Evolutionary conservation across 1,284 basidiomycete genomes (phyloP).

Genomic region (Ceratobasidium sp.): DNA sequence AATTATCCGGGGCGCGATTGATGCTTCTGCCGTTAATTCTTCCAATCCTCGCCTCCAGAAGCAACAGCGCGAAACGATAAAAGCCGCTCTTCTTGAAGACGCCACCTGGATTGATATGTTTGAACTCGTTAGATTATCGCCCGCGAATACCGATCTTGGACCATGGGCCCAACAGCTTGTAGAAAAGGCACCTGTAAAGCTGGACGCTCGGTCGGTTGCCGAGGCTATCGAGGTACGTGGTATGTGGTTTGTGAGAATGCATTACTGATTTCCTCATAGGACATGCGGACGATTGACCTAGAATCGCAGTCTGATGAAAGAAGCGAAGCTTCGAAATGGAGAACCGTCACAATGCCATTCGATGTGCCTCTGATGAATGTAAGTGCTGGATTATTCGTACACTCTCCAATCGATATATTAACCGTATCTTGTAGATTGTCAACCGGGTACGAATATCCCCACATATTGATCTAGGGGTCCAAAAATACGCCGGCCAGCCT

Average conservation of each 20-base stretch:
- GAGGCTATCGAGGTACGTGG: slow-evolving; percentile 26
- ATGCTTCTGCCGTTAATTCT: background rate
- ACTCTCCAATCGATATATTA: background rate
- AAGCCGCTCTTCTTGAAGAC: background rate
- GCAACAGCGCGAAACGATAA: slow-evolving; percentile 44
- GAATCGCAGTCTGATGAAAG: slow-evolving; percentile 59
- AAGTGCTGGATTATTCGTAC: slow-evolving; percentile 54
- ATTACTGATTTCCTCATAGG: background rate
- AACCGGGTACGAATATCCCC: slow-evolving; percentile 75
- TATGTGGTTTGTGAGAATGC: background rate
- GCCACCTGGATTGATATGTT: slow-evolving; percentile 37
- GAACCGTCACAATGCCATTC: slow-evolving; percentile 81
- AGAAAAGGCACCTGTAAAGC: slow-evolving; percentile 33
- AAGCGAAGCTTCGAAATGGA: slow-evolving; percentile 65
- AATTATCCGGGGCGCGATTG: slow-evolving; percentile 15
- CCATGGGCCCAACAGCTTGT: slow-evolving; percentile 34
- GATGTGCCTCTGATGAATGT: slow-evolving; percentile 86
- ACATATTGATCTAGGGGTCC: slow-evolving; percentile 57
- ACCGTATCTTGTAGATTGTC: slow-evolving; percentile 67
- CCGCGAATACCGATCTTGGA: background rate
- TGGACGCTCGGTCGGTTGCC: slow-evolving; percentile 17
- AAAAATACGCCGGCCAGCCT: slow-evolving; percentile 84
- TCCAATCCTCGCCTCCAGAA: background rate
- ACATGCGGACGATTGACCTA: slow-evolving; percentile 14
- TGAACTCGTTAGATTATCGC: slow-evolving; percentile 15